phyloP scores from a whole-genome alignment of 805 yeast genomes.

The Komagataella pastoris region DNA sequence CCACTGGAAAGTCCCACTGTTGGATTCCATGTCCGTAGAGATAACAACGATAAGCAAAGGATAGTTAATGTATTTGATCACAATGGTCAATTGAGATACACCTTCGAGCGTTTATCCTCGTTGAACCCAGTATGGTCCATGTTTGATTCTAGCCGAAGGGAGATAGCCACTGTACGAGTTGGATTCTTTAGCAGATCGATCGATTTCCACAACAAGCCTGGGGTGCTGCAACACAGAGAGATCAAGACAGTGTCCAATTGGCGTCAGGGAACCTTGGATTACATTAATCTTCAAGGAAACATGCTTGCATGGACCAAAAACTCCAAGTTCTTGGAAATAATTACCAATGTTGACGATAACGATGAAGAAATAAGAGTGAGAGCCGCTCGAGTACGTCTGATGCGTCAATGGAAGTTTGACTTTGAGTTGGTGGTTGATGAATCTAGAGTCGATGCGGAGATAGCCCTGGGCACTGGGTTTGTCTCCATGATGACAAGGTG shows the following conservation, averaged over 20 bases:
- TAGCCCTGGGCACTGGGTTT: slow-evolving; percentile 48
- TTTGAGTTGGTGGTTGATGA: slow-evolving; percentile 43
- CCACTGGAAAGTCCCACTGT: slow-evolving; percentile 26
- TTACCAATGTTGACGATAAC: slow-evolving; percentile 42
- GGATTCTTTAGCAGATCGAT: slow-evolving; percentile 31
- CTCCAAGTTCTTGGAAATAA: slow-evolving; percentile 34
- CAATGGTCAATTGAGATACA: slow-evolving; percentile 26
- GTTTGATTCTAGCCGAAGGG: slow-evolving; percentile 26
- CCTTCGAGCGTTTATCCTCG: slow-evolving; percentile 36
- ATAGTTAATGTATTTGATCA: slow-evolving; percentile 35
- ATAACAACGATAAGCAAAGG: slow-evolving; percentile 28
- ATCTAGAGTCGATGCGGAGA: slow-evolving; percentile 29
- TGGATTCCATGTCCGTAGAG: slow-evolving; percentile 35
- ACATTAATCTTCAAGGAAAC: slow-evolving; percentile 32
- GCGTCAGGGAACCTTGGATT: slow-evolving; percentile 24
- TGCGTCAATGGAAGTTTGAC: slow-evolving; percentile 48
- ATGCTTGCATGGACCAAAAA: slow-evolving; percentile 44
- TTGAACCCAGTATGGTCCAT: slow-evolving; percentile 40
- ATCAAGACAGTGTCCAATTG: slow-evolving; percentile 22
- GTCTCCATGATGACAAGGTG: slow-evolving; percentile 56
- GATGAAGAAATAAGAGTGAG: slow-evolving; percentile 39
- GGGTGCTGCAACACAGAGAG: slow-evolving; percentile 27
- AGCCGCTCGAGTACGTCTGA: slow-evolving; percentile 38
- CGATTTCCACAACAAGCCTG: slow-evolving; percentile 33
- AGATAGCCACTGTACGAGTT: slow-evolving; percentile 36